Conservation (phyloP, 805 yeast genomes). For the Naumovozyma castellii region DNA sequence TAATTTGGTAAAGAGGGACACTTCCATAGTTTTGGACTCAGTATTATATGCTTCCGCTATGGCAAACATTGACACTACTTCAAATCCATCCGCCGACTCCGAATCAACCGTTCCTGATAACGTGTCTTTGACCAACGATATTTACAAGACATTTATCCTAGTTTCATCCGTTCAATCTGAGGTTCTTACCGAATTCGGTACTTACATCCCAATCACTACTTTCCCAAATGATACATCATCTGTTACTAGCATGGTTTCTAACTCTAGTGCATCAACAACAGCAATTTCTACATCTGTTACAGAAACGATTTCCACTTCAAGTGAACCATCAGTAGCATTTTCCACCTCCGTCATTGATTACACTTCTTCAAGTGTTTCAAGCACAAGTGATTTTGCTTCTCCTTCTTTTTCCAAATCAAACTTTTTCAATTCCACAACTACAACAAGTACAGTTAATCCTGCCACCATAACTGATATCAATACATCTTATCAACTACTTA, state of each 20-base stretch:
- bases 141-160: not conserved
- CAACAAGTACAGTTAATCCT: not conserved
- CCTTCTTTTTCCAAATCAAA: not conserved
- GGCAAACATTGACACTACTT: conserved; percentile 5
- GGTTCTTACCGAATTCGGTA: not conserved
- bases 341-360: not conserved
- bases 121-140: not conserved
- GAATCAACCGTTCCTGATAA: not conserved
- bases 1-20: conserved; percentile 8
- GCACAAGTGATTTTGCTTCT: too few relatives aligned
- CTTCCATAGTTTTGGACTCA: conserved; percentile 5
- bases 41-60: conserved; percentile 4
- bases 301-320: not conserved
- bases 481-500: not conserved
- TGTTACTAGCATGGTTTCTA: not conserved
- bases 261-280: not conserved
- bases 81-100: not conserved
- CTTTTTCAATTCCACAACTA: not conserved
- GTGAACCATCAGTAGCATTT: not conserved
- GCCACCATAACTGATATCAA: not conserved
- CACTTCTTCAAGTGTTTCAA: conserved; percentile 1
- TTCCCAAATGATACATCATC: too few relatives aligned
- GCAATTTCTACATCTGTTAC: not conserved
- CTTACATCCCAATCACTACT: not conserved
- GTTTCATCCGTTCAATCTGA: not conserved